Evolutionary conservation across 495 filamentous ascomycete species (phyloP), one percentile per base, ranked within the genome.

Genomic region (Filosporella fistucella): DNA sequence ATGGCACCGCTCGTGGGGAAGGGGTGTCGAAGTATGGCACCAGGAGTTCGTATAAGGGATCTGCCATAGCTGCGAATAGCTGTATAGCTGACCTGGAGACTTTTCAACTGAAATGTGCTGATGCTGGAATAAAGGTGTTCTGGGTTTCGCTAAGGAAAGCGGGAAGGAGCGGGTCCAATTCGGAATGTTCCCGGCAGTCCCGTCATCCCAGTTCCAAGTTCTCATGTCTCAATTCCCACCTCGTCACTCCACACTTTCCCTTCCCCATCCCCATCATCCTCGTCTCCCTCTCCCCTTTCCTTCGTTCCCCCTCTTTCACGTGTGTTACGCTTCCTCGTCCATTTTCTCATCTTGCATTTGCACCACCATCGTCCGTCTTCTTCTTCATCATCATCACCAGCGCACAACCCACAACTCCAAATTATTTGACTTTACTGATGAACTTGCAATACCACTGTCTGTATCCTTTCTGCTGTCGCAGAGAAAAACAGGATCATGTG

Each of bases 31-130:
- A 64, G 59, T 81, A 76, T 17, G 84, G 82, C 23, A 77, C 69
- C 13, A 96, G 75, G 8, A 90, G 78, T 52, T 88, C 85, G 41
- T 85, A 79, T 40, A 94, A 73, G 32, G 76, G 83, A 52, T 88
- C 84, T 42, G 81, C 73, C 84, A 88, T 88, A 16, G 33, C 49
- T 43, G 37, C 6, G n/a, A 6, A 40, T 21, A 14, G 16, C 41
- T 34, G 28, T 16, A 21, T 38, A 21, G 35, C 20, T 4, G 32
- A 35, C 6, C 13, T 14, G 32, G 35, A 7, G 35, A 21, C n/a
- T n/a, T n/a, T n/a, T n/a, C n/a, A n/a, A n/a, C n/a, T n/a, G 5
- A 14, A 14, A 16, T 20, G 35, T 38, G 35, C 17, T 38, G 35
- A 21, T 22, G 35, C 5, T 21, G 35, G 4, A 10, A 7, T 22